These are phyloP conservation scores for Fomitopsis serialis DNA, from an alignment of 768 basidiomycete species.

Conservation along the genomic window DNA sequence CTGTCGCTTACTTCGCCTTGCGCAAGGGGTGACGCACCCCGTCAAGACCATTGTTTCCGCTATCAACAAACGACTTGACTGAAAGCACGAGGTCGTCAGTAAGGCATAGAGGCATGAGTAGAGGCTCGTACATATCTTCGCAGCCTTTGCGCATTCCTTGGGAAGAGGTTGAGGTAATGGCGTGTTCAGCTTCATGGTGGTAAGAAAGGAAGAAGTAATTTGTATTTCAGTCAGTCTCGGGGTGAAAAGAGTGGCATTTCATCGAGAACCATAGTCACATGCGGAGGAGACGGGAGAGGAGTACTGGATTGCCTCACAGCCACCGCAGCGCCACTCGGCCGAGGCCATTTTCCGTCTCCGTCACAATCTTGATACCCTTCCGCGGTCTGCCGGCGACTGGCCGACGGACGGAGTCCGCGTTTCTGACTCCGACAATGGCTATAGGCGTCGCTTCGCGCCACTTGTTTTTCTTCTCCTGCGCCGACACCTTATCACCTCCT, in stretches of 20 bases:
- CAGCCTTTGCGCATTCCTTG: slow-evolving; percentile 84
- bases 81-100: slow-evolving; percentile 7
- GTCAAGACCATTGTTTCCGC: slow-evolving; percentile 78
- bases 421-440: neutral
- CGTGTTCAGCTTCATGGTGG: slow-evolving; percentile 43
- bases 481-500: slow-evolving; percentile 30
- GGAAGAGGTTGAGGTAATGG: slow-evolving; percentile 56
- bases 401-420: neutral
- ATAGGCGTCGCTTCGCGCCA: neutral
- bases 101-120: neutral
- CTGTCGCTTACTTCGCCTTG: neutral
- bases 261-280: neutral
- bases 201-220: neutral
- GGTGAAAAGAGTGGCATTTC: neutral
- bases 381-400: neutral
- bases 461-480: slow-evolving; percentile 6
- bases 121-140: slow-evolving; percentile 67
- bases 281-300: neutral
- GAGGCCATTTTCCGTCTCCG: neutral
- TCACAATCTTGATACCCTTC: neutral
- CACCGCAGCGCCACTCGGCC: neutral
- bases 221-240: neutral
- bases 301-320: neutral
- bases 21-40: slow-evolving; percentile 40
- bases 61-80: slow-evolving; percentile 86